phyloP scores from a whole-genome alignment of 2,329 filamentous ascomycete species.

The Pseudocercospora fuligena region DNA sequence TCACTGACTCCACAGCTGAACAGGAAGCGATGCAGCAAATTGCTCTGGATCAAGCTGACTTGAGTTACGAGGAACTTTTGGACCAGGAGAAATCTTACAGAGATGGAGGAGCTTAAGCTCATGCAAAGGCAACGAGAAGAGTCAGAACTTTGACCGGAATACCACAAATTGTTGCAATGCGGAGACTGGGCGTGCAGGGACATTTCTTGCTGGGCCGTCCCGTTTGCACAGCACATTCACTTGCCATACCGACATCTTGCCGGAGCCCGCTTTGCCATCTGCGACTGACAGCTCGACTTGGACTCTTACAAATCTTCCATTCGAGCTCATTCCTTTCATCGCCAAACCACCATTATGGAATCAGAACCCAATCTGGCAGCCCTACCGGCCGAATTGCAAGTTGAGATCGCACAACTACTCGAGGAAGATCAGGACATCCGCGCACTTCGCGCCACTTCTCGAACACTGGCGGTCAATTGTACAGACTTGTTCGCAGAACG shows the following conservation, averaged over 20 bases:
- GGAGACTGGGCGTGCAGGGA: background rate
- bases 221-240: background rate
- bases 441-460: background rate
- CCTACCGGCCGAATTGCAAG: background rate
- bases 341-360: background rate
- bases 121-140: background rate
- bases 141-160: background rate
- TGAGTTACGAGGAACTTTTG: too few relatives aligned
- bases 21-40: background rate
- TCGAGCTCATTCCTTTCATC: background rate
- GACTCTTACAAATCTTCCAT: background rate
- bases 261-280: background rate
- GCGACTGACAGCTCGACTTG: background rate
- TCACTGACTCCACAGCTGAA: background rate
- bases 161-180: background rate
- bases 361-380: background rate
- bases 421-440: background rate
- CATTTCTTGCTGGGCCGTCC: background rate
- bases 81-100: background rate
- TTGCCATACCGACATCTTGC: background rate
- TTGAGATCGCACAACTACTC: background rate
- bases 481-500: background rate
- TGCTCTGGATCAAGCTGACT: too few relatives aligned
- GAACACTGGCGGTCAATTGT: background rate
- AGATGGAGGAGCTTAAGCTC: too few relatives aligned